Percentiles rank a stretch among this genome's conserved stretches.
These are phyloP conservation scores for Aspergillus baeticus DNA, from an alignment of 495 filamentous ascomycete species.

Conservation along the genomic window DNA sequence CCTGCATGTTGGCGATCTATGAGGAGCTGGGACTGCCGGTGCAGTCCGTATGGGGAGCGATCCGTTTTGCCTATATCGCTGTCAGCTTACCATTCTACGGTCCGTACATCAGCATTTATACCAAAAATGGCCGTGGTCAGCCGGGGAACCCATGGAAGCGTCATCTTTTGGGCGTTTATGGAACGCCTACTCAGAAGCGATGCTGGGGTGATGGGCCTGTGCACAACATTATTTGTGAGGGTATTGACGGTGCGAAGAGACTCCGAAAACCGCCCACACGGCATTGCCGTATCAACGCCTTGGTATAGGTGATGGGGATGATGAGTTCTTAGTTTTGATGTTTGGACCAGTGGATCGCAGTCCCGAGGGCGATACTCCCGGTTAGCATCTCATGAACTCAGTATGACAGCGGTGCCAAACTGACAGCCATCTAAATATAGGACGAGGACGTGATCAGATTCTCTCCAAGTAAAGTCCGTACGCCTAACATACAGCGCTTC, in stretches of 20 bases:
- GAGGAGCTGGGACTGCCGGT: neutral
- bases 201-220: neutral
- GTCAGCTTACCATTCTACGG: neutral
- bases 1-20: too few species aligned
- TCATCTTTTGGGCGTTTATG: slow-evolving; percentile 1
- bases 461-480: neutral
- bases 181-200: neutral
- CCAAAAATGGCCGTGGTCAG: neutral
- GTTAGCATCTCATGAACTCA: too few species aligned
- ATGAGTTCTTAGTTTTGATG: slow-evolving; percentile 4
- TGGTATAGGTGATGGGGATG: neutral
- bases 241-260: neutral
- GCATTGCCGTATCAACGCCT: too few species aligned
- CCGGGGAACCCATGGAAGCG: neutral
- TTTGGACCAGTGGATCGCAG: slow-evolving; percentile 5
- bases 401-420: neutral
- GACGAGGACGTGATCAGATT: neutral
- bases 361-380: neutral
- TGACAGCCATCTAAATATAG: neutral
- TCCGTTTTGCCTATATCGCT: slow-evolving; percentile 1
- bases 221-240: neutral
- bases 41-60: neutral
- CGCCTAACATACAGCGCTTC: too few species aligned
- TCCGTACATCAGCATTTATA: neutral
- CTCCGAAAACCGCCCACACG: too few species aligned